These are phyloP conservation scores for Aspergillus arachidicola DNA, from an alignment of 2,329 filamentous ascomycete genomes.

Conservation along the genomic window DNA sequence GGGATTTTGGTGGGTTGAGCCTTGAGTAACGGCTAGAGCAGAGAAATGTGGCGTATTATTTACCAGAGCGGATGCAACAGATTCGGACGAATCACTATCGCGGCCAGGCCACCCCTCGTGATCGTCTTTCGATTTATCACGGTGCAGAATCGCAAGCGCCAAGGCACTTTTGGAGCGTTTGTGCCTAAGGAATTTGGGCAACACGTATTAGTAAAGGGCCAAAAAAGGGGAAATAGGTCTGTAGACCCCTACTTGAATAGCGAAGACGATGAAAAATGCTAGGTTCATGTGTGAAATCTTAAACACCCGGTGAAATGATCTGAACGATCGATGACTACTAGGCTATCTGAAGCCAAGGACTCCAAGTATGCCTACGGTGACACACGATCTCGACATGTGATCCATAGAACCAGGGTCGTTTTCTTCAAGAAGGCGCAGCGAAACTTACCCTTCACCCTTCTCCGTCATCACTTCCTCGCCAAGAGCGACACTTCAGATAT, in stretches of 20 bases:
- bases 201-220: conserved; percentile 32
- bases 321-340: neutral
- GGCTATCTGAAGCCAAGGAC: neutral
- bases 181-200: conserved; percentile 40
- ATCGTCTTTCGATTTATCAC: conserved; percentile 52
- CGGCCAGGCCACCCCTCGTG: conserved; percentile 29
- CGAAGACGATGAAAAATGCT: neutral
- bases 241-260: neutral
- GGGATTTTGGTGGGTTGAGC: conserved; percentile 33
- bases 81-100: conserved; percentile 31
- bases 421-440: conserved; percentile 2
- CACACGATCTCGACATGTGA: conserved; percentile 4
- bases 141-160: conserved; percentile 57
- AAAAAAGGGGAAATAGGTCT: neutral
- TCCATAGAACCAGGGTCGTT: conserved; percentile 23
- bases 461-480: conserved; percentile 30
- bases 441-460: conserved; percentile 33
- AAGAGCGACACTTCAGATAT: conserved; percentile 1
- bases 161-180: conserved; percentile 59
- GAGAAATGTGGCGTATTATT: conserved; percentile 31
- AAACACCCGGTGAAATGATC: neutral
- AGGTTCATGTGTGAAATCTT: conserved; percentile 1
- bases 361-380: neutral
- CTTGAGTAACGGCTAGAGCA: conserved; percentile 33
- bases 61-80: conserved; percentile 27